Percentiles rank a stretch among this genome's conserved stretches.
These are phyloP conservation scores for Polytrichum commune DNA, from an alignment of 225 moss, liverwort and hornwort genomes.

Conservation along the genomic window DNA sequence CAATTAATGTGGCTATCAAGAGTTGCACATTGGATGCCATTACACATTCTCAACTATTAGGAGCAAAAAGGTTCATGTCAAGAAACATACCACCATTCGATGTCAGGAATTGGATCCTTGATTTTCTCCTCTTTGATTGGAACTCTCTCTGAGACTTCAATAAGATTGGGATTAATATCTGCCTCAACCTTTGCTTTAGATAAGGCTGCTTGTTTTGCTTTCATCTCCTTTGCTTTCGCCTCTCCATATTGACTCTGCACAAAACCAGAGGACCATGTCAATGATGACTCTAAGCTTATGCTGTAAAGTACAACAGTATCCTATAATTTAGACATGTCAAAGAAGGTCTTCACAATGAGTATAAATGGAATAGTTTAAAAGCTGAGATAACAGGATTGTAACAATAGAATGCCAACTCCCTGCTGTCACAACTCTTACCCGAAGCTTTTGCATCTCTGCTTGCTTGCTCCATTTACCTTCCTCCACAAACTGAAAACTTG, in stretches of 20 bases:
- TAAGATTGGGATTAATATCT: conserved; percentile 96
- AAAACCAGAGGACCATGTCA: neutral
- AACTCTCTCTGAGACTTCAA: conserved; percentile 92
- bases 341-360: neutral
- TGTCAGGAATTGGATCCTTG: conserved; percentile 77
- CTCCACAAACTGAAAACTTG: conserved; percentile 95
- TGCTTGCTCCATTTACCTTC: conserved; percentile 99
- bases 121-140: conserved; percentile 79
- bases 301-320: too few species aligned
- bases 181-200: conserved; percentile 92
- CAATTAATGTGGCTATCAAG: neutral
- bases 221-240: conserved; percentile 98
- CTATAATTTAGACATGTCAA: too few species aligned
- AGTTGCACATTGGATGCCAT: too few species aligned
- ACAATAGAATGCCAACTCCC: too few species aligned
- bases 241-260: conserved; percentile 97
- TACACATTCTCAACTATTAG: too few species aligned
- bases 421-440: conserved; percentile 39
- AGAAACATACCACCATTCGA: conserved; percentile 90
- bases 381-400: neutral
- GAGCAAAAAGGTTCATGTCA: neutral
- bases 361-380: neutral
- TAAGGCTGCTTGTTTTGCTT: conserved; percentile 81
- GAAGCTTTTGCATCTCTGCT: conserved; percentile 90
- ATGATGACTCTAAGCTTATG: too few species aligned